These are phyloP conservation scores for Fagopyrum tataricum DNA, from an alignment of 148 eudicot genomes.

Conservation along the genomic window DNA sequence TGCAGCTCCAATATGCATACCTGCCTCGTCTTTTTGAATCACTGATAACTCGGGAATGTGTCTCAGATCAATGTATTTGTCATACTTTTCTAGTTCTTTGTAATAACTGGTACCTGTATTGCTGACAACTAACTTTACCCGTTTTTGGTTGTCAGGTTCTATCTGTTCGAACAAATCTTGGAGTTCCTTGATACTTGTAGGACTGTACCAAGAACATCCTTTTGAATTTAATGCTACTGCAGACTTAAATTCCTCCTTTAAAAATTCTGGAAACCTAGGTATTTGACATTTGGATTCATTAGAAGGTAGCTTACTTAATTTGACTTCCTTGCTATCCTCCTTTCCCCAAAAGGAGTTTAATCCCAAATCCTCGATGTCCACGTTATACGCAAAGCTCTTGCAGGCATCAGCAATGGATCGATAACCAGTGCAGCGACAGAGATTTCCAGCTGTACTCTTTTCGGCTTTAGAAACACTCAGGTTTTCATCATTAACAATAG, in stretches of 20 bases:
- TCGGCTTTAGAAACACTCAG: conserved; percentile 71
- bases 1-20: conserved; percentile 71
- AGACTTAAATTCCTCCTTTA: conserved; percentile 38
- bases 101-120: conserved; percentile 84
- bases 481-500: conserved; percentile 70
- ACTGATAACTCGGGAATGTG: conserved; percentile 68
- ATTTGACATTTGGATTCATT: conserved; percentile 37
- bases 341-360: conserved; percentile 67
- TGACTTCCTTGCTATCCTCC: conserved; percentile 44
- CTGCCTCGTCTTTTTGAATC: conserved; percentile 34
- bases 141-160: not conserved
- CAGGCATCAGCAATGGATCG: conserved; percentile 93
- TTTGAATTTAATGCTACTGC: conserved; percentile 31
- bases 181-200: conserved; percentile 58
- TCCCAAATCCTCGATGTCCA: conserved; percentile 93
- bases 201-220: conserved; percentile 61
- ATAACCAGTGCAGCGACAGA: conserved; percentile 94
- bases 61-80: conserved; percentile 62
- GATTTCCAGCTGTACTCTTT: conserved; percentile 69
- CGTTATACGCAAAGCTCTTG: conserved; percentile 84
- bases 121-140: conserved; percentile 52
- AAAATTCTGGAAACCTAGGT: conserved; percentile 51
- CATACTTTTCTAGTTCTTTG: conserved; percentile 50
- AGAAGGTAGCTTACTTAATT: conserved; percentile 43
- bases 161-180: conserved; percentile 25